A percentile compares a stretch with the other conserved stretches of the same genome.
Evolutionary conservation across 352 stramenopile species (phyloP).

Genomic region (Globisporangium rhizosaccharum): DNA sequence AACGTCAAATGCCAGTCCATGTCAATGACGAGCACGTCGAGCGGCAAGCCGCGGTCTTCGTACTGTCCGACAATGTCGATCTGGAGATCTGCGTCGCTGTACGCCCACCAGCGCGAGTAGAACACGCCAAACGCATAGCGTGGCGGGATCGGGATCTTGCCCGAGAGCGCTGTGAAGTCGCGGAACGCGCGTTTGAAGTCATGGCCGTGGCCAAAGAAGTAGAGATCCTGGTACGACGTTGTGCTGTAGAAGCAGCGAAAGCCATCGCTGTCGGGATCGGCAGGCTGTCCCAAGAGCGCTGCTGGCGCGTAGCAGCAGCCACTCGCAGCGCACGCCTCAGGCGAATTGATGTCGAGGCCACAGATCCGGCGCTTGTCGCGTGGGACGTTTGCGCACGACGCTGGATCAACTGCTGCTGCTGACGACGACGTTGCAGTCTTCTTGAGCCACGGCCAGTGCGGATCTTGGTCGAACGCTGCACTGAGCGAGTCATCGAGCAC

Average conservation of each 20-base stretch:
- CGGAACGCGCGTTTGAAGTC: slow-evolving; percentile 30
- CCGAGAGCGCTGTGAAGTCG: slow-evolving; percentile 32
- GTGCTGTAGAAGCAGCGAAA: slow-evolving; percentile 30
- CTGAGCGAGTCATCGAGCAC: slow-evolving; percentile 33
- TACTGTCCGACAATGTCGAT: slow-evolving; percentile 29
- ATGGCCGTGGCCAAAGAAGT: slow-evolving; percentile 43
- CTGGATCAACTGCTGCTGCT: not conserved
- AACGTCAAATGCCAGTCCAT: slow-evolving; percentile 61
- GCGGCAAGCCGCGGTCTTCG: slow-evolving; percentile 20
- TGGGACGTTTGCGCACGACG: slow-evolving; percentile 12
- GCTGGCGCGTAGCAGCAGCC: slow-evolving; percentile 24
- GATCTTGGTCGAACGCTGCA: slow-evolving; percentile 18
- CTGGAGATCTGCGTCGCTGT: slow-evolving; percentile 30
- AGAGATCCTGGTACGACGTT: slow-evolving; percentile 33
- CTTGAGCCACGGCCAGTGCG: slow-evolving; percentile 22
- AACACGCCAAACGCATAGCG: slow-evolving; percentile 33
- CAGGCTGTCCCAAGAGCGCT: slow-evolving; percentile 1
- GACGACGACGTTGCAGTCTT: not conserved
- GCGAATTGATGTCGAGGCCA: slow-evolving; percentile 15
- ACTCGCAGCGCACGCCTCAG: slow-evolving; percentile 16
- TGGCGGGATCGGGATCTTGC: slow-evolving; percentile 28
- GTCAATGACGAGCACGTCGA: slow-evolving; percentile 53
- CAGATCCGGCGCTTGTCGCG: slow-evolving; percentile 19
- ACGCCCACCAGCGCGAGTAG: slow-evolving; percentile 51
- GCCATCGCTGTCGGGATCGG: slow-evolving; percentile 3